Evolutionary conservation across 2,329 filamentous ascomycete species (phyloP), one percentile per base, ranked within the genome.

Genomic region (Microcyclospora pomicola): DNA sequence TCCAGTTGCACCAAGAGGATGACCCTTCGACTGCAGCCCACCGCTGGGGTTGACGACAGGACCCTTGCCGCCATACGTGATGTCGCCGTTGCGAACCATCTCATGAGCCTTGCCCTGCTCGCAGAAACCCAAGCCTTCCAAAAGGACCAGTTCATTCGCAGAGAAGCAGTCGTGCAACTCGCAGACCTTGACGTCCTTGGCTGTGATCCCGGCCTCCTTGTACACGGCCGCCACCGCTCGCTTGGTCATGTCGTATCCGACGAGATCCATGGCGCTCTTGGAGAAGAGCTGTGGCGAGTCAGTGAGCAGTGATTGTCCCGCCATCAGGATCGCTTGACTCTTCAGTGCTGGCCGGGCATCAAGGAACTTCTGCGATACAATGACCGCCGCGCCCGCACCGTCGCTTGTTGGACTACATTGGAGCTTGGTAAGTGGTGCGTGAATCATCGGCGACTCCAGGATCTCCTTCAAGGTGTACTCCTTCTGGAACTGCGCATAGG

Each of bases 161-260:
- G 80, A 86, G 72, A 96, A 96, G 67, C 88, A 96, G 65, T 96
- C 88, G 63, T 96, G 88, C 43, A 96, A 68, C 66, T 96, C 88
- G 56, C 84, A 85, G 13, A 96, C 82, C 53, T 80, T 76, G 48
- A 88, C 72, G 49, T 93, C 82, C 19, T 66, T 61, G 0, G 82
- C 65, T 2, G 63, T 64, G 2, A 76, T 70, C 27, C 75, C 73
- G 1, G 85, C 85, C 63, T 96, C 82, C 27, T 65, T 67, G 45
- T 82, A 67, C 15, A 88, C 88, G 1, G 68, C 66, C 42, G 67
- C 60, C 9, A 75, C 78, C 0, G 88, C 88, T 40, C 69, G 65
- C 53, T 75, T 71, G 12, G 76, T 79, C 88, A 95, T 95, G 45
- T 80, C 77, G 59, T 77, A 87, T 29, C 88, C 88, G 64, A 95